These are phyloP conservation scores for Coemansia sp. DNA, from an alignment of 192 early-diverging fungal species.

Conservation along the genomic window DNA sequence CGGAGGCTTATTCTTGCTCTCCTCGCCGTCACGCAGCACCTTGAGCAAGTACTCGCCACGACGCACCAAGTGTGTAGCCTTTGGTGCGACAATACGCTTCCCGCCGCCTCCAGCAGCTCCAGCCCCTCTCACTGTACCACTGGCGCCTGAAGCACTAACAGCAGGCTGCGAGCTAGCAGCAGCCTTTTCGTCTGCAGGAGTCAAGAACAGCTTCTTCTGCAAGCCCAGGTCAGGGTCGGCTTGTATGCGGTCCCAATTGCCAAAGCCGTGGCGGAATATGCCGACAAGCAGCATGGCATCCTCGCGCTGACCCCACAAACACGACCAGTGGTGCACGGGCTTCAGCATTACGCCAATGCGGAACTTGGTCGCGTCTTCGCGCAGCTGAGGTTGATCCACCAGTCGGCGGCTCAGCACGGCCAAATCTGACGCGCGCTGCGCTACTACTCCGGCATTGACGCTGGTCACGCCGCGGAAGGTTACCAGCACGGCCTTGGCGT, in stretches of 20 bases:
- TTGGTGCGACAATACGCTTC: slow-evolving; percentile 66
- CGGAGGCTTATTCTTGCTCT: slow-evolving; percentile 39
- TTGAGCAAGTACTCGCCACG: slow-evolving; percentile 92
- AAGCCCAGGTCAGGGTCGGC: slow-evolving; percentile 80
- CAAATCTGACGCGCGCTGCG: slow-evolving; percentile 77
- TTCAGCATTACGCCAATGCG: slow-evolving; percentile 79
- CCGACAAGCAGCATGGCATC: slow-evolving; percentile 97
- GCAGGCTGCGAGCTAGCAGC: slow-evolving; percentile 31
- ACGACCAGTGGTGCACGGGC: slow-evolving; percentile 81
- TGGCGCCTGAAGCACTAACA: slow-evolving; percentile 22
- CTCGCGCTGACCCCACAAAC: slow-evolving; percentile 86
- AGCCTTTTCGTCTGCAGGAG: slow-evolving; percentile 53
- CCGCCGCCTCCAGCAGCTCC: slow-evolving; percentile 14
- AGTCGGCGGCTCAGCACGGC: slow-evolving; percentile 66
- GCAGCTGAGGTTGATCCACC: slow-evolving; percentile 40
- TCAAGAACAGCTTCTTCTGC: slow-evolving; percentile 82
- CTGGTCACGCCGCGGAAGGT: slow-evolving; percentile 77
- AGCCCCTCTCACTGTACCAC: slow-evolving; percentile 16
- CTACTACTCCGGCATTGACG: slow-evolving; percentile 82
- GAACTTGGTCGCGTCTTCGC: slow-evolving; percentile 69
- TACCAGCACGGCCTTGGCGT: slow-evolving; percentile 74
- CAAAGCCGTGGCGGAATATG: slow-evolving; percentile 91
- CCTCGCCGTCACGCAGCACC: slow-evolving; percentile 71
- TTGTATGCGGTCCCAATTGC: slow-evolving; percentile 86
- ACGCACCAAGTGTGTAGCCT: slow-evolving; percentile 81